Evolutionary conservation across 2,329 filamentous ascomycete species (phyloP), one percentile per base, ranked within the genome.

Genomic region (Bimuria novae-zelandiae): DNA sequence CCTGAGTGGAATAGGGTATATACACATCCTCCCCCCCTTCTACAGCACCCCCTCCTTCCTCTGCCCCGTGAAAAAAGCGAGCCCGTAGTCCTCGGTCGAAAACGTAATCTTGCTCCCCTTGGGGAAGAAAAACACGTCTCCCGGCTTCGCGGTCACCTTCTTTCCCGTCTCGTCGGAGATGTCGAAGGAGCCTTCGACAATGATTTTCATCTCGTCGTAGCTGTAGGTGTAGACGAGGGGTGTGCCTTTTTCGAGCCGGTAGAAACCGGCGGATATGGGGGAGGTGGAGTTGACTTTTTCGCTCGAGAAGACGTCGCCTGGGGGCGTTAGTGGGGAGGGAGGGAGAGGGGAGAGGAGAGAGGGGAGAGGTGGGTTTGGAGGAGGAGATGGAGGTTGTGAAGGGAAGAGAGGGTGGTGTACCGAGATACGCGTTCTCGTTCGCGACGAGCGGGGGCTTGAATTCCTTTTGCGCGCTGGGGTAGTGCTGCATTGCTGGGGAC

Each of bases 161-260:
- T 82, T 77, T 32, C 85, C 86, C 1, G 83, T 83, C 68, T 82
- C 82, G 59, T 89, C 86, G 25, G 77, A 77, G 63, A 89, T 87
- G 56, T 84, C 81, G 65, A 85, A 88, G 60, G 82, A 79, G 12
- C 86, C 87, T 62, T 89, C 86, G 8, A 89, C 73, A 58, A 89
- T 86, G 67, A 89, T 87, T 77, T 89, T 89, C 83, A 88, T 87
- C 77, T 89, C 87, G 65, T 89, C 82, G 72, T 89, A 89, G 35
- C 79, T 84, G 73, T 89, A 89, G 27, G 80, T 83, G 76, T 89
- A 89, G 7, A 85, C 83, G 16, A 89, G 79, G 1, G 85, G 83
- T 3, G 84, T 84, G 62, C 86, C 86, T 60, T 87, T 86, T 63
- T 88, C 84, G 10, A 89, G 77, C 11, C 86, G 80, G 76, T 88